Evolutionary conservation across 768 basidiomycete species (phyloP).

Genomic region (Chalciporus piperatus): DNA sequence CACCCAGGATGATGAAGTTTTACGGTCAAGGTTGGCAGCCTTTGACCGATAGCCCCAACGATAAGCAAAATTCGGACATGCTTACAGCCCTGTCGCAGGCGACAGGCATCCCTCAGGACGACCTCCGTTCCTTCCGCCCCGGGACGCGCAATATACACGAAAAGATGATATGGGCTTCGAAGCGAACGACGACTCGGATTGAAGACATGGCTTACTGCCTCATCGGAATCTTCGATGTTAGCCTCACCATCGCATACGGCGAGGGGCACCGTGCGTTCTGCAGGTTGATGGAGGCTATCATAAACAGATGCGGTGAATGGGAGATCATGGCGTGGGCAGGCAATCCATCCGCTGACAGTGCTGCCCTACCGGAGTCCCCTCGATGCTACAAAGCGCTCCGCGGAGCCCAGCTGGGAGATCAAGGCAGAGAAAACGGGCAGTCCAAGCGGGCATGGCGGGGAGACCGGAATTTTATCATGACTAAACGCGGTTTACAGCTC

Average conservation of each 20-base stretch:
- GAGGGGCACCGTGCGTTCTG: conserved; percentile 32
- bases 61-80: conserved; percentile 25
- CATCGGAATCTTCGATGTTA: conserved; percentile 34
- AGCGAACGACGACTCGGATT: conserved; percentile 31
- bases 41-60: conserved; percentile 24
- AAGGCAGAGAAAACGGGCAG: background rate
- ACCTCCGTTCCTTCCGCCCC: conserved; percentile 23
- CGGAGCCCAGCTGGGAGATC: background rate
- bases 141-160: conserved; percentile 25
- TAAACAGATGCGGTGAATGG: conserved; percentile 29
- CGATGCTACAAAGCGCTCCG: conserved; percentile 26
- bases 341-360: conserved; percentile 23
- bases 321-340: conserved; percentile 34
- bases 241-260: conserved; percentile 33
- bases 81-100: conserved; percentile 24
- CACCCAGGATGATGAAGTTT: conserved; percentile 31
- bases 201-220: conserved; percentile 34
- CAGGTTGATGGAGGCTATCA: conserved; percentile 29
- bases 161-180: conserved; percentile 35
- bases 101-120: conserved; percentile 24
- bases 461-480: conserved; percentile 29
- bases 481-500: conserved; percentile 31
- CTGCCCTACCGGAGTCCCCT: conserved; percentile 32
- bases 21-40: conserved; percentile 27
- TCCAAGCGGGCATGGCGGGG: conserved; percentile 20